These are phyloP conservation scores for Aspergillus eucalypticola DNA, from an alignment of 2,329 filamentous ascomycete genomes.

Conservation along the genomic window DNA sequence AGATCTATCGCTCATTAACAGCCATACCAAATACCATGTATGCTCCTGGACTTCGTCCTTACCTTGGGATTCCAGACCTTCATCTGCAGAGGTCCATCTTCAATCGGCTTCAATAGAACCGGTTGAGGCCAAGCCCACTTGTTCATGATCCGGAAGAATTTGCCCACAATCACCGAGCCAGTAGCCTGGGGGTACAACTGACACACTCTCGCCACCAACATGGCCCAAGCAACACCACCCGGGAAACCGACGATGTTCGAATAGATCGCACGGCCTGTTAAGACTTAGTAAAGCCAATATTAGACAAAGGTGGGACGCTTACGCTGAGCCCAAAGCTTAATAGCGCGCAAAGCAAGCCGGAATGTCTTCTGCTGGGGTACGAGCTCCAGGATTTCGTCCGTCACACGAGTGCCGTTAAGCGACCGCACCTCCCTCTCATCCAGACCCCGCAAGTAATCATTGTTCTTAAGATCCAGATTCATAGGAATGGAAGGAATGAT, in stretches of 20 bases:
- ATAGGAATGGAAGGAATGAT: slow-evolving; percentile 70
- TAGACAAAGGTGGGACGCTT: slow-evolving; percentile 20
- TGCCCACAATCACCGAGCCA: slow-evolving; percentile 81
- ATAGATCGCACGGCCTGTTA: slow-evolving; percentile 75
- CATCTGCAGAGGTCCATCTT: slow-evolving; percentile 76
- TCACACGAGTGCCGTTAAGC: slow-evolving; percentile 91
- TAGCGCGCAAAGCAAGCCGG: slow-evolving; percentile 80
- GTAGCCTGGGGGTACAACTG: slow-evolving; percentile 94
- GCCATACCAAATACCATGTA: not conserved
- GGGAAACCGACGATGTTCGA: slow-evolving; percentile 96
- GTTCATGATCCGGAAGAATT: slow-evolving; percentile 91
- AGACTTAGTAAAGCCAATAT: not conserved
- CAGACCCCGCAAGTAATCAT: slow-evolving; percentile 78
- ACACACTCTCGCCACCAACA: slow-evolving; percentile 93
- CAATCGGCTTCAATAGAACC: slow-evolving; percentile 85
- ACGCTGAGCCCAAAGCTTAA: slow-evolving; percentile 94
- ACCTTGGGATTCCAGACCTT: slow-evolving; percentile 94
- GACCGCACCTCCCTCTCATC: slow-evolving; percentile 85
- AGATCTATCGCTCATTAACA: slow-evolving; percentile 54
- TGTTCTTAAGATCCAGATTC: slow-evolving; percentile 76
- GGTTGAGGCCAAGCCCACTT: slow-evolving; percentile 94
- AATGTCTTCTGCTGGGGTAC: slow-evolving; percentile 91
- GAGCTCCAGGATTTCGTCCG: slow-evolving; percentile 83
- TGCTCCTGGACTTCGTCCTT: slow-evolving; percentile 25
- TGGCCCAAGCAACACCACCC: slow-evolving; percentile 95